Evolutionary conservation across 2,329 filamentous ascomycete genomes (phyloP), one percentile per base, ranked within the genome.

Genomic region (Diaporthe ilicicola): DNA sequence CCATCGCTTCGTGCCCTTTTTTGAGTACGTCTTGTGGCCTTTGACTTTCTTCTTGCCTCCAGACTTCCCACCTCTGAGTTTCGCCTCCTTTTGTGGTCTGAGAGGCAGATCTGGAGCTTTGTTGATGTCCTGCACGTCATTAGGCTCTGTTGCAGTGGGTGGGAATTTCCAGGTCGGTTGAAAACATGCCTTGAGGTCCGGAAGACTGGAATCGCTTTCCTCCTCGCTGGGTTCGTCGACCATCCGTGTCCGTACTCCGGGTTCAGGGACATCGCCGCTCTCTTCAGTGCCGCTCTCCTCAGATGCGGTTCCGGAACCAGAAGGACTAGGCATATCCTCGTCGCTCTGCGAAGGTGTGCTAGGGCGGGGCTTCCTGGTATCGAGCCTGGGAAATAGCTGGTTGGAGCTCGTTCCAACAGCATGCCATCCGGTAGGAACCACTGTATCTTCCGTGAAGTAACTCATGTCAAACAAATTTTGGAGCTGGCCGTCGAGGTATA

Each of bases 381-480:
- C 82, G 53, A 87, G 81, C 64, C 84, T 87, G 1, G 90, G 88
- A 65, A 90, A 90, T 1, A 84, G 78, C 73, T 87, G 89, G 34
- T 85, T 85, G 22, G 91, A 87, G 19, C 90, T 87, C 3, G 61
- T 39, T 4, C 68, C 55, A 2, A 93, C 81, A 2, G 82, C 83
- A 27, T 88, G 88, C 88, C 91, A 95, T 0, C 93, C 93, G 4
- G 89, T 91, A 0, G 93, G 92, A 13, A 97, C 84, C 24, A 86
- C 81, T 29, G 90, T 88, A 27, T 87, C 81, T 67, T 87, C 87
- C 27, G 83, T 80, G 72, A 92, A 90, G 76, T 93, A 92, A 78
- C 90, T 90, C 74, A 97, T 82, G 17, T 93, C 89, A 78, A 98
- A 98, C 19, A 98, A 83, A 70, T 90, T 91, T 77, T 91, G 92